These are phyloP conservation scores for Gracilaria vermiculophylla DNA, from an alignment of 23 red algal species.

Conservation along the genomic window DNA sequence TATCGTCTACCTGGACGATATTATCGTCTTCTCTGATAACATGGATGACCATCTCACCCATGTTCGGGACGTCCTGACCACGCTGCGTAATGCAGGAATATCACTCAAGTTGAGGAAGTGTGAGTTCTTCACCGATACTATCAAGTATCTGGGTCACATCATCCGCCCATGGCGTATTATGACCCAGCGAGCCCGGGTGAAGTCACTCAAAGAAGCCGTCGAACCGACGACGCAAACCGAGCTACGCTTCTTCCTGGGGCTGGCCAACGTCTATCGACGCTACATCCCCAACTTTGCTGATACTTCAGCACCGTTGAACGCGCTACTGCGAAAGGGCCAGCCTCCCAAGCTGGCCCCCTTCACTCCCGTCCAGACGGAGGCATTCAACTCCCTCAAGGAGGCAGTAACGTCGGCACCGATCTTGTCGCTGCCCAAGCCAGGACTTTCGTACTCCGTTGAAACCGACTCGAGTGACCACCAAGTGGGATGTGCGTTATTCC, in stretches of 20 bases:
- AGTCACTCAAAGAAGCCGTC: neutral
- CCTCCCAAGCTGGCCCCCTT: neutral
- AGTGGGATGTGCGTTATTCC: neutral
- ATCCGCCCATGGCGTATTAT: neutral
- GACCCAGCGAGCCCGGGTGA: neutral
- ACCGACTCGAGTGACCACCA: neutral
- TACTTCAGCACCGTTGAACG: neutral
- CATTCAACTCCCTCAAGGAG: too few species aligned
- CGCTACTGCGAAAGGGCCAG: neutral
- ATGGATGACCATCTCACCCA: neutral
- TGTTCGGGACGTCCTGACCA: neutral
- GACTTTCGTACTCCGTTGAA: neutral
- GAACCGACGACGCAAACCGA: neutral
- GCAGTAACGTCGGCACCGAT: too few species aligned
- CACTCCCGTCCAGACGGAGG: too few species aligned
- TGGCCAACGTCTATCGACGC: too few species aligned
- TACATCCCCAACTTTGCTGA: neutral
- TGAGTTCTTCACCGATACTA: neutral
- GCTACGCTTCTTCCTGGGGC: too few species aligned
- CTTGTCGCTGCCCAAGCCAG: too few species aligned
- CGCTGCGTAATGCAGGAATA: neutral
- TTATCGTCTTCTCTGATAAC: slow-evolving; percentile 18
- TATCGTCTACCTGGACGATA: neutral
- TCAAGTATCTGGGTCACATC: neutral
- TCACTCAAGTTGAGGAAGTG: neutral